Base-by-base conservation (phyloP, 176 grass and related monocot species). In the Oryza australiensis region DNA sequence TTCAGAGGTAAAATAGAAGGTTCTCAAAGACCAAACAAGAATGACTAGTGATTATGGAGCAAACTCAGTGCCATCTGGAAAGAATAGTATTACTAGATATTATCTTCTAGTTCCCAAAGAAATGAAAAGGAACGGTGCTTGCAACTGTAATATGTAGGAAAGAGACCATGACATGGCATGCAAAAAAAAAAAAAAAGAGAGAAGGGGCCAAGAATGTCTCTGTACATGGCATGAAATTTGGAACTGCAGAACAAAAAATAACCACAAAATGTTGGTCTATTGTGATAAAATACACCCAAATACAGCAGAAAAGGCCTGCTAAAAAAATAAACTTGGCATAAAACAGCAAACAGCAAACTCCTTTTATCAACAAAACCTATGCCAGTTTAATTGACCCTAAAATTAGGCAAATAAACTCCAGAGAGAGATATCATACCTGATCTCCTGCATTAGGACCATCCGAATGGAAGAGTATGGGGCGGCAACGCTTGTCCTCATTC, bases 401-500 rank as follows among this genome's bases (percentile, higher is more conserved):
- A 51, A 51, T 51, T 51, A 18, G 35, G 11, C 3, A 76, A 48
- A 37, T 29, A 40, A 40, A 42, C 40, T 1, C 29, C 5, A 62
- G 18, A 68, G 16, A 15, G 18, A 73, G n/a, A 33, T 70, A 46
- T 66, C 40, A 42, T 55, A 97, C 95, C 88, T 98, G 95, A 91
- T 98, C 95, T 75, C 95, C 92, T 34, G 95, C 92, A 89, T 98
- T 98, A 70, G 95, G 95, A 75, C 95, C 95, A 73, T 94, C 86
- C 33, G 95, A 93, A 66, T 98, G 95, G 84, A 98, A 98, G 68
- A 98, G 92, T 62, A 98, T 98, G 43, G 95, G 95, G 59, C 92
- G 92, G 84, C 95, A 98, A 3, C 95, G 88, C 81, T 98, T 98
- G 72, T 98, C 95, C 84, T 98, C 95, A 76, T 98, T 98, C 95